phyloP scores from a whole-genome alignment of 495 filamentous ascomycete species.

The Trypethelium eluteriae region DNA sequence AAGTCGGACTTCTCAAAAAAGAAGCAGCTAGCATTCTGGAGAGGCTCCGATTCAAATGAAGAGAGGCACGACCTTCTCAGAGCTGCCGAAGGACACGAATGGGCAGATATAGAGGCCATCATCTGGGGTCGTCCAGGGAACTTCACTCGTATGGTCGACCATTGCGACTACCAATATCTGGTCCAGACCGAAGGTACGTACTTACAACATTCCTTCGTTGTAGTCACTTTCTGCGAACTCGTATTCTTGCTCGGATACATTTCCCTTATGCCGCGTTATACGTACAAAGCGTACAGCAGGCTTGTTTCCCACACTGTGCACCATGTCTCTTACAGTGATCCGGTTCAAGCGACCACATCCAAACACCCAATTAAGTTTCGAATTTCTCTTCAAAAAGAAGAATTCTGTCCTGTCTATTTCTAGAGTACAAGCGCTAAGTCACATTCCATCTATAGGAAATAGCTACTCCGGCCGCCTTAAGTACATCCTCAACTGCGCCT shows the following conservation, averaged over 20 bases:
- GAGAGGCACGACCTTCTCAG: not conserved
- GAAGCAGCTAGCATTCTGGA: conserved; percentile 25
- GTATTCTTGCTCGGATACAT: too few relatives aligned
- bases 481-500: conserved; percentile 30
- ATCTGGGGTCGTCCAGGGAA: not conserved
- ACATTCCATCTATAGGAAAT: conserved; percentile 21
- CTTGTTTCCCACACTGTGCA: too few relatives aligned
- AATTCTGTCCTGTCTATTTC: not conserved
- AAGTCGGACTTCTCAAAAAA: conserved; percentile 22
- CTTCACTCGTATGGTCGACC: not conserved
- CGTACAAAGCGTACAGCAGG: too few relatives aligned
- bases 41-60: conserved; percentile 18
- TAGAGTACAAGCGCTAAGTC: not conserved
- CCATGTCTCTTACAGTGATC: too few relatives aligned
- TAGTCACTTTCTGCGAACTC: not conserved
- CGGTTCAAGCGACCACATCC: too few relatives aligned
- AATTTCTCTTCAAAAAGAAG: too few relatives aligned
- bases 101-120: not conserved
- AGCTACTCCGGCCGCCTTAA: conserved; percentile 29
- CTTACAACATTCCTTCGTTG: not conserved
- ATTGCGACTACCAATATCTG: conserved; percentile 7
- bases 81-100: not conserved
- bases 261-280: too few relatives aligned
- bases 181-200: conserved; percentile 9
- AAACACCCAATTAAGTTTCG: too few relatives aligned